Evolutionary conservation across 345 rosid species (phyloP).

Genomic region (Eucalyptus grandis): DNA sequence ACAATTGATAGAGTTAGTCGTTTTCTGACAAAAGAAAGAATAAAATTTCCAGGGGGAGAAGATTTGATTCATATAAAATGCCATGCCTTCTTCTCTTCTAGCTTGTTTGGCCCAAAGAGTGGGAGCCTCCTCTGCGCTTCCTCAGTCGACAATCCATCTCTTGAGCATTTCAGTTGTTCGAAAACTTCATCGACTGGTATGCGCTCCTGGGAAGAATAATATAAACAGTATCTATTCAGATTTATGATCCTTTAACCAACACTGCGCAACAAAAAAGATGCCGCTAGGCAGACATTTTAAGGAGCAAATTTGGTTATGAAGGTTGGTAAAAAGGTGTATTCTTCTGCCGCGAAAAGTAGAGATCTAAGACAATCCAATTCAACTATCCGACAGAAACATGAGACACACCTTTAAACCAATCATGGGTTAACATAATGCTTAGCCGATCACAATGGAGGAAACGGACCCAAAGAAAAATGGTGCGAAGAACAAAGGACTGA

Average conservation of each 20-base stretch:
- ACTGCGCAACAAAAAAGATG: not conserved
- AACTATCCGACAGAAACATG: not conserved
- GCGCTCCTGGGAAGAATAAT: conserved; percentile 35
- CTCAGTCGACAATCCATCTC: conserved; percentile 54
- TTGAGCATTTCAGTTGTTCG: conserved; percentile 66
- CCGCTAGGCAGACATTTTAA: not conserved
- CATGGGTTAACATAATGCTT: not conserved
- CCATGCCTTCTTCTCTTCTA: conserved; percentile 65
- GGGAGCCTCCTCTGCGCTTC: conserved; percentile 73
- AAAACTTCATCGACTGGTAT: conserved; percentile 90
- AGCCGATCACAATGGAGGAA: not conserved
- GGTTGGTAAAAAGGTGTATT: not conserved
- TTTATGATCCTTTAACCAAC: not conserved
- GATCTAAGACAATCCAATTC: not conserved
- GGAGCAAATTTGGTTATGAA: not conserved
- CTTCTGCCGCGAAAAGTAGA: not conserved
- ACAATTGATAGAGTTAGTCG: not conserved
- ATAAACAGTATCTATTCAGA: not conserved
- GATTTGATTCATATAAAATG: not conserved
- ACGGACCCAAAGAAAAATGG: not conserved
- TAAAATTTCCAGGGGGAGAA: not conserved
- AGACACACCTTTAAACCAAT: not conserved
- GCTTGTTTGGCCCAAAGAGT: conserved; percentile 86
- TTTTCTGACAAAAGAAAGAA: not conserved
- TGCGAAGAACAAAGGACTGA: not conserved